Evolutionary conservation across 768 basidiomycete genomes (phyloP), one percentile per base, ranked within the genome.

Genomic region (Lactarius psammicola): DNA sequence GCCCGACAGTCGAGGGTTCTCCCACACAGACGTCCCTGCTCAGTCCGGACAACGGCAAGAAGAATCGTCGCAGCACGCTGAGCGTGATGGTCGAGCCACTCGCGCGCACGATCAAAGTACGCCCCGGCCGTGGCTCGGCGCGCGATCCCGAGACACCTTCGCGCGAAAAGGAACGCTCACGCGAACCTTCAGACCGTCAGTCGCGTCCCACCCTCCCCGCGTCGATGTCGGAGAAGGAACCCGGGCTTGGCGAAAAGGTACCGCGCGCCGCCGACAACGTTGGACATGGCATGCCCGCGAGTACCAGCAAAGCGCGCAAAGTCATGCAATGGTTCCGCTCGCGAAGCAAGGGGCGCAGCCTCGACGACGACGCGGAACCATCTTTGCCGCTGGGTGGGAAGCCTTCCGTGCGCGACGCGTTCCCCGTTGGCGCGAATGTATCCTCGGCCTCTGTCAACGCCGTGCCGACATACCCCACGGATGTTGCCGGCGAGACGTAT

Each of bases 281-380:
- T 26, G 76, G 73, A 9, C 46, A 72, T 3, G 80, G 78, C 9
- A 80, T 88, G 77, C 82, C 83, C 2, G 90, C 87, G 18, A 88
- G 91, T 67, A 85, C 92, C n/a, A 87, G 84, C 77, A 91, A 95
- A 75, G 95, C 96, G 4, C 87, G 87, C 75, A 94, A 90, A 73
- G 97, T 99, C 60, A 98, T 98, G 96, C 89, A 95, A 70, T 99
- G 97, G 97, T 98, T 99, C 85, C 82, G 90, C 76, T 84, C 83
- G 62, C 85, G 83, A 77, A 88, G 86, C 72, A 88, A 85, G 74
- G 72, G 74, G 70, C 63, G 76, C 65, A 33, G 68, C 68, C 28
- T 72, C 44, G 72, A 71, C 56, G 75, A 75, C 63, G 72, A 73
- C 31, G 63, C 60, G 30, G 68, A 71, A 20, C 30, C 62, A 8